phyloP scores from a whole-genome alignment of 2,329 filamentous ascomycete species.

The Fusarium bactridioides region DNA sequence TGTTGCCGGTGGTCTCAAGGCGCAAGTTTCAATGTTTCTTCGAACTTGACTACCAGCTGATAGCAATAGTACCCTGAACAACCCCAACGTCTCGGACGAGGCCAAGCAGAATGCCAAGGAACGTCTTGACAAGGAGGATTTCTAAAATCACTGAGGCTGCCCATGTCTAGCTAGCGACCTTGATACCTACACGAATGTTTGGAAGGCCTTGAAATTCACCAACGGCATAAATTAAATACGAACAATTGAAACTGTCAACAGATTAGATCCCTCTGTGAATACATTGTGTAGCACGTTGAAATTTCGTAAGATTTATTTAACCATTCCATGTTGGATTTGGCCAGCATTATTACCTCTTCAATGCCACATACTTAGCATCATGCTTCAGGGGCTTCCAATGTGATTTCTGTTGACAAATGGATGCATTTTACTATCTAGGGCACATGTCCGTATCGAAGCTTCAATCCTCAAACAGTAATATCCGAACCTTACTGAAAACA shows the following conservation, averaged over 20 bases:
- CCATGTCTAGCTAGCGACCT: not conserved
- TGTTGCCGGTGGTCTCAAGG: conserved; percentile 60
- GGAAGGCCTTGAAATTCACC: not conserved
- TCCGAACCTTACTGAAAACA: conserved; percentile 23
- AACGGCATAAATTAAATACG: not conserved
- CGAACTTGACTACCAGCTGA: not conserved
- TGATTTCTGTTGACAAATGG: not conserved
- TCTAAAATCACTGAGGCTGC: not conserved
- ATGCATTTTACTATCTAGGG: not conserved
- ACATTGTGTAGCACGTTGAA: not conserved
- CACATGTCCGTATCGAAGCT: not conserved
- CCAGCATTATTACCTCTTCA: not conserved
- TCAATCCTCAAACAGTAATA: conserved; percentile 6
- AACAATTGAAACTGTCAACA: not conserved
- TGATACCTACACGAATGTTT: not conserved
- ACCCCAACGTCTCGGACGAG: conserved; percentile 64
- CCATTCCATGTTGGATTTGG: not conserved
- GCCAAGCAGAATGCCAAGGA: conserved; percentile 64
- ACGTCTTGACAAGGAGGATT: conserved; percentile 49
- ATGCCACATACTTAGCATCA: not conserved
- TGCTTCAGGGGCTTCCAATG: not conserved
- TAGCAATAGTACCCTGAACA: conserved; percentile 55
- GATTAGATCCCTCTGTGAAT: not conserved
- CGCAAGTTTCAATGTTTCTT: conserved; percentile 46
- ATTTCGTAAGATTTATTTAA: not conserved